Evolutionary conservation across 352 stramenopile species (phyloP), one percentile per base, ranked within the genome.

Genomic region (Globisporangium okanoganense): DNA sequence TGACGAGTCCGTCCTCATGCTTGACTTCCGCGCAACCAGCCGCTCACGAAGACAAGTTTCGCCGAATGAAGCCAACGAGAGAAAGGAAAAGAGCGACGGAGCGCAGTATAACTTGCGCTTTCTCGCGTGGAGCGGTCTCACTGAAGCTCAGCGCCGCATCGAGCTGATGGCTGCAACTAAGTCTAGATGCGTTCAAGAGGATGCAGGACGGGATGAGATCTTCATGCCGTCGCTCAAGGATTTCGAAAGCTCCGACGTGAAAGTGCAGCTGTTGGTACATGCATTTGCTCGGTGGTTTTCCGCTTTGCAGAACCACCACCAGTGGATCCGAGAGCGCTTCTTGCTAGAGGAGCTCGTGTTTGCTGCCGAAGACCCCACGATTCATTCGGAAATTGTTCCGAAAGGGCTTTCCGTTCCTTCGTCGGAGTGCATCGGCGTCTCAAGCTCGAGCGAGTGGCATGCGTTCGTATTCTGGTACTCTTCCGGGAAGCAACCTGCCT

Each of bases 391-490:
- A 13, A 51, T 88, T 40, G 69, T 58, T 7, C 58, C 69, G 29
- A 55, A 52, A 27, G 77, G 81, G 0, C 51, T 73, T 8, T 41
- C 58, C 29, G 63, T 76, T 31, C 75, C 73, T 13, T 24, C 29
- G 14, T 22, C 22, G 20, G 53, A 75, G 16, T 61, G 62, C 24
- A 52, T 87, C 6, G 72, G 66, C 5, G 52, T 64, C 13, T 41
- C 50, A 22, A 62, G 43, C 10, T 75, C 73, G 1, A 52, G 3
- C 8, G 45, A 64, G 18, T 88, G 81, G 78, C 63, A 71, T 47
- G 66, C 73, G 4, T 91, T 88, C 48, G 69, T 61, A 7, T 61
- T 55, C 8, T 91, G 82, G 82, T 91, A 91, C 36, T 79, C 76
- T 20, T 67, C 69, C 20, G 67, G 65, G 13, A 69, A 43, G n/a